These are phyloP conservation scores for Fraxinus nigra DNA, from an alignment of 305 asterid species.

Conservation along the genomic window DNA sequence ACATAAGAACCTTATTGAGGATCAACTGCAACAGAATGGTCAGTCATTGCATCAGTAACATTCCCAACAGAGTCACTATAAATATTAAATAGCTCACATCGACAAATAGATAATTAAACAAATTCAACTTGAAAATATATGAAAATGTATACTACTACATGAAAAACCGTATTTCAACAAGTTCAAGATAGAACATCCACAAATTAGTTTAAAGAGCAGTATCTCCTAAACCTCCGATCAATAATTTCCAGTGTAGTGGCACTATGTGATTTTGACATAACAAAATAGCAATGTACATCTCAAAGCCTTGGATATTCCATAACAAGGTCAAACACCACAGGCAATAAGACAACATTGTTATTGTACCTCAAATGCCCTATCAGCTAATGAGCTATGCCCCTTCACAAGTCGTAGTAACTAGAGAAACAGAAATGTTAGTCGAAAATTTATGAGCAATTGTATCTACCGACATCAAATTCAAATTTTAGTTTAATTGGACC, in stretches of 20 bases:
- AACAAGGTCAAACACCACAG: neutral
- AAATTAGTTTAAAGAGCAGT: neutral
- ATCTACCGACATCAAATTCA: neutral
- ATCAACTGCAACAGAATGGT: constrained; percentile 54
- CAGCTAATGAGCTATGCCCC: neutral
- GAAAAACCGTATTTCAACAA: neutral
- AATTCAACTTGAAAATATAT: constrained; percentile 5
- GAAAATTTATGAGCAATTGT: neutral
- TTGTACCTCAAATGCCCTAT: neutral
- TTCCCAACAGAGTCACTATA: constrained; percentile 6
- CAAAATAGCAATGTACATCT: neutral
- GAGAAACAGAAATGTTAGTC: neutral
- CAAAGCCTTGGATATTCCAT: neutral
- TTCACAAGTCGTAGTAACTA: neutral
- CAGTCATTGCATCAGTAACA: constrained; percentile 18
- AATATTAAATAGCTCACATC: constrained; percentile 8
- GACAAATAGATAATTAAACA: neutral
- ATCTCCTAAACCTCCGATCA: neutral
- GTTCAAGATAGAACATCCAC: neutral
- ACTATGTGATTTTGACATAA: neutral
- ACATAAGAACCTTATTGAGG: constrained; percentile 81
- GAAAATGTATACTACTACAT: neutral
- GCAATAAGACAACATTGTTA: neutral
- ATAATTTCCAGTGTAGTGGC: neutral
- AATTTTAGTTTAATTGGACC: neutral